Percentiles rank a stretch among this genome's conserved stretches.
These are phyloP conservation scores for Starmerella floricola DNA, from an alignment of 805 yeast species.

Conservation along the genomic window DNA sequence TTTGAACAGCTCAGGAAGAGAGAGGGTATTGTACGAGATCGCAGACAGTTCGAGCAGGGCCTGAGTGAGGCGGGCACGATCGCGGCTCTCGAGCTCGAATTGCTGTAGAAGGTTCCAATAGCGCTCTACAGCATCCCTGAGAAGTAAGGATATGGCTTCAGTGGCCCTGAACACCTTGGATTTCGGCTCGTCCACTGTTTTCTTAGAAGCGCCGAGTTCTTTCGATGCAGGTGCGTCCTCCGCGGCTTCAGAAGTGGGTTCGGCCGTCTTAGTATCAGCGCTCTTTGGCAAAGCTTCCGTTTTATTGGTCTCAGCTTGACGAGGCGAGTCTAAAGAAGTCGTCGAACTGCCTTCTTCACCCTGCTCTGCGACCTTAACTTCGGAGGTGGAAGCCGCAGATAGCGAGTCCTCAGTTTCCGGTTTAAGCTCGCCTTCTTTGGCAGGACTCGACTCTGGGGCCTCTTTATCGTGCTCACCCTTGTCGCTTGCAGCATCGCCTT, in stretches of 20 bases:
- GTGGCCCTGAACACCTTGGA: neutral
- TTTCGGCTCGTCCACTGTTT: neutral
- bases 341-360: neutral
- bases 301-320: neutral
- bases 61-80: slow-evolving; percentile 7
- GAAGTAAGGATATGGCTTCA: too few species aligned
- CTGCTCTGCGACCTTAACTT: neutral
- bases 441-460: neutral
- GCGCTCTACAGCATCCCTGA: neutral
- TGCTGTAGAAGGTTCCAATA: slow-evolving; percentile 10
- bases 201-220: too few species aligned
- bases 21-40: neutral
- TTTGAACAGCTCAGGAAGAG: slow-evolving; percentile 6
- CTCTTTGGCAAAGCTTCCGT: neutral
- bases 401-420: neutral
- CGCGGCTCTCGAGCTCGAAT: slow-evolving; percentile 2
- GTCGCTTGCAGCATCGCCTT: too few species aligned
- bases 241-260: neutral
- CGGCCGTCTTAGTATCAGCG: neutral
- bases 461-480: too few species aligned
- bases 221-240: too few species aligned
- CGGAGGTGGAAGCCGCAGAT: neutral
- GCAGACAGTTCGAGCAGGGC: slow-evolving; percentile 6
- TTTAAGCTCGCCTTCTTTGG: neutral
- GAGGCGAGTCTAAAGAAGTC: too few species aligned